Evolutionary conservation across 177 flowering plant genomes (phyloP), one percentile per base, ranked within the genome.

Genomic region (Vitis hybrid): DNA sequence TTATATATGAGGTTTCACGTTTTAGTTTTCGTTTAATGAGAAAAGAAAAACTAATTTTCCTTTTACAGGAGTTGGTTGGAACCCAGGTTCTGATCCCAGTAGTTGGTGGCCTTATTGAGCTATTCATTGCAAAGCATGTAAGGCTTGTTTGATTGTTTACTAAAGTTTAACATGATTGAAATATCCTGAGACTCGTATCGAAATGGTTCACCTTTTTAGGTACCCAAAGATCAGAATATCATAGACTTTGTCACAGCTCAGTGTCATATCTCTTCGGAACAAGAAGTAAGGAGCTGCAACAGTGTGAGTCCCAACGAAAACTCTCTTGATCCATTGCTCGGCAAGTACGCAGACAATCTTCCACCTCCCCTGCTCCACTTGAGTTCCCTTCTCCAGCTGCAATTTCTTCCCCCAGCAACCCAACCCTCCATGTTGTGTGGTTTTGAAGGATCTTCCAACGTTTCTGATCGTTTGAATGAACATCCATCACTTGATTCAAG

Each of bases 51-150:
- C 17, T 19, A 21, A 18, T 30, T 49, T 66, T 18, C 2, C 62
- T 59, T 59, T 70, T 56, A 45, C 82, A 87, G 91, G 80, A 76
- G 50, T 61, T 65, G 8, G 34, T 14, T 19, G 85, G 85, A 69
- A 86, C 93, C 10, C 79, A 56, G 56, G 93, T 85, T 62, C 55
- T 87, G 52, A 78, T 89, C 54, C 93, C 93, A 2, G 85, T 84
- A 30, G 14, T 9, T 30, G 82, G 86, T 54, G 89, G 90, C 19
- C 72, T 89, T 7, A 63, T 87, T 54, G 93, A 89, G 79, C 84
- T 89, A 68, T 87, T 78, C 66, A 60, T 74, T 45, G 51, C 79
- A 49, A 83, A 81, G 60, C 75, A 72, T 49, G 93, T 87, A 84
- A 80, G 83, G 4, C 6, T 23, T 40, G 13, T 34, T 67, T 57